A percentile compares a stretch with the other conserved stretches of the same genome.
These are phyloP conservation scores for Plasmodium malariae DNA, from an alignment of 169 alveolate genomes.

Conservation along the genomic window DNA sequence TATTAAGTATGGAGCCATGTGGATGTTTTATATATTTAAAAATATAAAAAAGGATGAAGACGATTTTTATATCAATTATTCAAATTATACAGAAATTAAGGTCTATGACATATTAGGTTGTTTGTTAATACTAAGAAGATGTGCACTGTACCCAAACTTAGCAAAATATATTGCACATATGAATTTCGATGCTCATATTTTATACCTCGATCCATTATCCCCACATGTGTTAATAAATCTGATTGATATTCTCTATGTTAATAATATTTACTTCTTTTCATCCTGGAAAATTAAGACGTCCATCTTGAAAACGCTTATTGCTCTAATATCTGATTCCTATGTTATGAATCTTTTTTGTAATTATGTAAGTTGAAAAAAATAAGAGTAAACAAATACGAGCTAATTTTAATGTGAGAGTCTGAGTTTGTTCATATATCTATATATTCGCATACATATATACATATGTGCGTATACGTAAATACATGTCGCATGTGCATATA, in stretches of 20 bases:
- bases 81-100: slow-evolving; percentile 50
- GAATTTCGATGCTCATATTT: slow-evolving; percentile 14
- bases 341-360: slow-evolving; percentile 65
- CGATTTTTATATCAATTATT: slow-evolving; percentile 27
- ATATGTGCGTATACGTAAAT: not conserved
- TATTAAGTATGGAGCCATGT: slow-evolving; percentile 69
- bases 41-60: slow-evolving; percentile 41
- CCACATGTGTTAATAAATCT: slow-evolving; percentile 63
- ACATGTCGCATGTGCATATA: not conserved
- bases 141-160: slow-evolving; percentile 63
- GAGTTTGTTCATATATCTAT: not conserved
- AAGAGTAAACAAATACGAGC: not conserved
- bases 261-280: slow-evolving; percentile 53
- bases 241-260: slow-evolving; percentile 29
- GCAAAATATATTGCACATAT: slow-evolving; percentile 44
- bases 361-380: slow-evolving; percentile 72
- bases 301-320: slow-evolving; percentile 58
- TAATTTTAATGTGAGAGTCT: not conserved
- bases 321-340: slow-evolving; percentile 51
- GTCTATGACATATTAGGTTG: slow-evolving; percentile 57
- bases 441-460: not conserved
- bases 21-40: slow-evolving; percentile 62
- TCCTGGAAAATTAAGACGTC: slow-evolving; percentile 76
- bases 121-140: slow-evolving; percentile 58
- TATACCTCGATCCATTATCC: slow-evolving; percentile 18